Conservation (phyloP, 2,329 filamentous ascomycete genomes). For the Catunica adiposa region DNA sequence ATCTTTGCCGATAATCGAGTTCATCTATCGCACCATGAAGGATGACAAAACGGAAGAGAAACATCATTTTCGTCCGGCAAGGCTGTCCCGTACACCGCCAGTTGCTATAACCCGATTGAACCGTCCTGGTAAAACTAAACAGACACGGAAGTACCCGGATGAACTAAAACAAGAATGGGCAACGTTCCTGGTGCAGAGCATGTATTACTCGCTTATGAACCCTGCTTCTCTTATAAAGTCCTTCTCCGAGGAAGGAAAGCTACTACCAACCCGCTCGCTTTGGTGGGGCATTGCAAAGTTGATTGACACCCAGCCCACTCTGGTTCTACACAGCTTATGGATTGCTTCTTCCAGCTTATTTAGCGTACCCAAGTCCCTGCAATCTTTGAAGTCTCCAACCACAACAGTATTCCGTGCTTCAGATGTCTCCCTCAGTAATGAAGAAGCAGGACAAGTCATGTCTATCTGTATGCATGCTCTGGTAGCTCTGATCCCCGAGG, state of each 20-base stretch:
- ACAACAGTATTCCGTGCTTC: conserved; percentile 23
- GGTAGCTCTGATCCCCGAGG: conserved; percentile 38
- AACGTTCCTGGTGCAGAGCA: conserved; percentile 44
- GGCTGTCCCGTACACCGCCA: conserved; percentile 9
- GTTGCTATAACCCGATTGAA: conserved; percentile 3
- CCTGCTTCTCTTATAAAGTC: conserved; percentile 38
- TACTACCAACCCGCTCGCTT: conserved; percentile 43
- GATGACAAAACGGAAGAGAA: conserved; percentile 37
- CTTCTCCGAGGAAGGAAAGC: conserved; percentile 35
- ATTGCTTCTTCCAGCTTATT: conserved; percentile 42
- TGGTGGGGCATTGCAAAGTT: conserved; percentile 48
- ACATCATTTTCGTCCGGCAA: conserved; percentile 16
- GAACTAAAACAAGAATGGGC: conserved; percentile 35
- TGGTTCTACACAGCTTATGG: conserved; percentile 51
- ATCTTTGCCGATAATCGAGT: conserved; percentile 38
- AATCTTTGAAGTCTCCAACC: conserved; percentile 25
- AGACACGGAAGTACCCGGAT: conserved; percentile 18
- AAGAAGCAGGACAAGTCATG: conserved; percentile 36
- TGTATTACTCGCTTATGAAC: conserved; percentile 47
- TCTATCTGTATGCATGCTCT: conserved; percentile 47
- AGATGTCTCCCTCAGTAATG: conserved; percentile 26
- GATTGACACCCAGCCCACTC: conserved; percentile 36
- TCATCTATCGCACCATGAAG: conserved; percentile 43
- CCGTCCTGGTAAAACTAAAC: conserved; percentile 21
- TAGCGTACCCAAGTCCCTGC: conserved; percentile 32